Conservation (phyloP, 73 alveolate species). For the Paramecium sonneborni region DNA sequence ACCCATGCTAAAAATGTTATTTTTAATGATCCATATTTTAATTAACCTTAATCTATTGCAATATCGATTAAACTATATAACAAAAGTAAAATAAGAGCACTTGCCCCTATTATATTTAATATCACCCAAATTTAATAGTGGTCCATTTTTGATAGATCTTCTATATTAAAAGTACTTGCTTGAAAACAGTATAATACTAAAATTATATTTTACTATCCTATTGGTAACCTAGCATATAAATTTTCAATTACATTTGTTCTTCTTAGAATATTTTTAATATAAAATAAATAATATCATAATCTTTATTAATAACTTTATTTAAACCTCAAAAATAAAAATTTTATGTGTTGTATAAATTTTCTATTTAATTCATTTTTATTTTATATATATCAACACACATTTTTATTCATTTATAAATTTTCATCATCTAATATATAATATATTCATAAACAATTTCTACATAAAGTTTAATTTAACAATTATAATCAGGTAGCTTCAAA, state of each 20-base stretch:
- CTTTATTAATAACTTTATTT: not conserved
- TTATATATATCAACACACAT: too few relatives aligned
- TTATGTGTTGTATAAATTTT: too few relatives aligned
- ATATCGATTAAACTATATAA: not conserved
- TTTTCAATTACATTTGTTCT: not conserved
- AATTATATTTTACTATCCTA: conserved; percentile 1
- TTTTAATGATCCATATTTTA: not conserved
- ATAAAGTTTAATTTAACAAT: too few relatives aligned
- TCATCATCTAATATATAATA: too few relatives aligned
- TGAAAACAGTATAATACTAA: not conserved
- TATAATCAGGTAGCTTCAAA: too few relatives aligned
- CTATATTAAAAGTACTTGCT: not conserved
- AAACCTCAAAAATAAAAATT: too few relatives aligned
- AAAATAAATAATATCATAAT: not conserved
- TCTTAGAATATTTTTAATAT: not conserved
- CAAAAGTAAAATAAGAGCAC: not conserved
- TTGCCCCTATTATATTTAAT: not conserved
- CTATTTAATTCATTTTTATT: too few relatives aligned
- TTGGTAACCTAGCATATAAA: not conserved
- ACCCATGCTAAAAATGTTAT: not conserved
- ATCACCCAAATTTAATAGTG: not conserved
- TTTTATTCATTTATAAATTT: too few relatives aligned
- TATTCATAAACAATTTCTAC: too few relatives aligned
- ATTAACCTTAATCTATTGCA: not conserved
- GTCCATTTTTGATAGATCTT: not conserved